Conservation (phyloP, 371 early-diverging fungal species). For the Apophysomyces elegans region DNA sequence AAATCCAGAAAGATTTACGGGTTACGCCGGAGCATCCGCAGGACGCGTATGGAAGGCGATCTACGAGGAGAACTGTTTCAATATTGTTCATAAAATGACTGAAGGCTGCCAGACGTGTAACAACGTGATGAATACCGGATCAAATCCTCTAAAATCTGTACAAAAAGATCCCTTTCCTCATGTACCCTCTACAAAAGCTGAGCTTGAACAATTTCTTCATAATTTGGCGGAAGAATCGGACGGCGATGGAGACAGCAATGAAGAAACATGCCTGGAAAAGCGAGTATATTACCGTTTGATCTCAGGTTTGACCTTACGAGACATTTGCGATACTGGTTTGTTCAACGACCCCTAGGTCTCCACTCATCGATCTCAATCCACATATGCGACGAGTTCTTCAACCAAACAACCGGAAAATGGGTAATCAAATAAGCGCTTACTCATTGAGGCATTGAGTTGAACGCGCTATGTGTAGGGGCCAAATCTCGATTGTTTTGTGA, state of each 20-base stretch:
- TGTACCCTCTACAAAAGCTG: slow-evolving; percentile 34
- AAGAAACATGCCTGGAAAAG: slow-evolving; percentile 84
- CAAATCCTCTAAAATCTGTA: slow-evolving; percentile 12
- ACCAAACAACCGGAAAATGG: slow-evolving; percentile 88
- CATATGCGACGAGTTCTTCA: slow-evolving; percentile 91
- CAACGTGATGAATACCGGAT: slow-evolving; percentile 35
- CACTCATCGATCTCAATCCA: slow-evolving; percentile 98
- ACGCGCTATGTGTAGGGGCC: slow-evolving; percentile 50
- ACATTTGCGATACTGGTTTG: no score
- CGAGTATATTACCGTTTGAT: slow-evolving; percentile 91
- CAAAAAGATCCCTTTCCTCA: slow-evolving; percentile 35
- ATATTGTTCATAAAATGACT: slow-evolving; percentile 68
- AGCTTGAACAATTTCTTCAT: slow-evolving; percentile 47
- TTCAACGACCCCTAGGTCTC: slow-evolving; percentile 57
- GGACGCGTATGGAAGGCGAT: slow-evolving; percentile 92
- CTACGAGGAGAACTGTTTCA: slow-evolving; percentile 96
- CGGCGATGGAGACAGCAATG: slow-evolving; percentile 30
- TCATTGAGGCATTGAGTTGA: neutral
- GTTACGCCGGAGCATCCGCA: slow-evolving; percentile 90
- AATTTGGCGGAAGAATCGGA: slow-evolving; percentile 58
- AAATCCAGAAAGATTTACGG: slow-evolving; percentile 97
- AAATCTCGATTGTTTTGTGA: slow-evolving; percentile 88
- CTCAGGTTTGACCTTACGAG: slow-evolving; percentile 64
- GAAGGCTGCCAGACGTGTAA: slow-evolving; percentile 54
- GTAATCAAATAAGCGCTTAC: slow-evolving; percentile 41